These are phyloP conservation scores for Verticillium tricorpus DNA, from an alignment of 2,329 filamentous ascomycete genomes.

Conservation along the genomic window DNA sequence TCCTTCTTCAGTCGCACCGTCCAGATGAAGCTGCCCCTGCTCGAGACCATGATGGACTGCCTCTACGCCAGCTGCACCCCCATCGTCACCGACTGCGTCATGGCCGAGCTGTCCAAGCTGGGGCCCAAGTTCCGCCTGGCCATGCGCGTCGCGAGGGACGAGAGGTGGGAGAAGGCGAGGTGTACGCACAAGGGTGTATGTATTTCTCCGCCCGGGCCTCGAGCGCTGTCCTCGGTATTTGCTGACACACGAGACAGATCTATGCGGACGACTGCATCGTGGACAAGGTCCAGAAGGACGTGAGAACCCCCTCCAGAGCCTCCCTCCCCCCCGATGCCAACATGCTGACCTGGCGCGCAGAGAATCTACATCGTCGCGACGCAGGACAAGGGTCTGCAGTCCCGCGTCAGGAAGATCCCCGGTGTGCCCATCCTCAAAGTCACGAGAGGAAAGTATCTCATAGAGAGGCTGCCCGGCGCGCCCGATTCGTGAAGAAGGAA, in stretches of 20 bases:
- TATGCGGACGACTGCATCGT: conserved; percentile 83
- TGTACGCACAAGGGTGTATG: conserved; percentile 82
- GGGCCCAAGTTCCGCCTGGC: conserved; percentile 86
- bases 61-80: conserved; percentile 88
- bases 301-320: background rate
- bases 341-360: background rate
- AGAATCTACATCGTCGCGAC: conserved; percentile 75
- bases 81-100: conserved; percentile 67
- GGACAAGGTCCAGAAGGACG: conserved; percentile 60
- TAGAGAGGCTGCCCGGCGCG: conserved; percentile 84
- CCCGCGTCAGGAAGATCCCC: conserved; percentile 66
- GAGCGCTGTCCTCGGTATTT: background rate
- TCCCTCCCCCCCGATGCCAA: background rate
- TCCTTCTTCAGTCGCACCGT: conserved; percentile 49
- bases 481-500: conserved; percentile 48
- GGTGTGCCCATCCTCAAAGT: conserved; percentile 62
- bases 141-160: conserved; percentile 79
- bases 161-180: conserved; percentile 77
- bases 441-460: conserved; percentile 85
- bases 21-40: conserved; percentile 80
- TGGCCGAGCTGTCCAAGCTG: conserved; percentile 74
- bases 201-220: background rate
- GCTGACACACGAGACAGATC: conserved; percentile 51
- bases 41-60: conserved; percentile 89
- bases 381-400: conserved; percentile 75